Percentiles rank a stretch among this genome's conserved stretches.
Evolutionary conservation across 2,329 filamentous ascomycete genomes (phyloP).

Genomic region (Trichoderma sp.): DNA sequence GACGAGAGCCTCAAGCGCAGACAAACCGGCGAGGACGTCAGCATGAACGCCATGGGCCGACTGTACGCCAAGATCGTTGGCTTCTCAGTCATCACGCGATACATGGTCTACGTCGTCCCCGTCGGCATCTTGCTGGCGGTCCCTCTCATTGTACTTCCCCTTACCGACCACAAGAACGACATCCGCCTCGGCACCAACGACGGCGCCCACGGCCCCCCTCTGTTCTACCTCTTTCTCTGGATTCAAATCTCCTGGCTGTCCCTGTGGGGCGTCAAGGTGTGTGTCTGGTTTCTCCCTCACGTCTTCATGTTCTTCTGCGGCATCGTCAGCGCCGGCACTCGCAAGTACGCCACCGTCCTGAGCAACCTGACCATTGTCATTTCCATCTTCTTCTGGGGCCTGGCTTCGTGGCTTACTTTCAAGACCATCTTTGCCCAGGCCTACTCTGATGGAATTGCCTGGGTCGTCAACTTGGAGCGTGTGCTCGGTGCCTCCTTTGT

Average conservation of each 20-base stretch:
- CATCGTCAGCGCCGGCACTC: slow-evolving; percentile 69
- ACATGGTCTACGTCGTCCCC: slow-evolving; percentile 69
- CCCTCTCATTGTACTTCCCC: slow-evolving; percentile 61
- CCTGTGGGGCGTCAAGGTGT: slow-evolving; percentile 69
- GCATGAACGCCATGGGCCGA: slow-evolving; percentile 67
- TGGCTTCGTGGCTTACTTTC: slow-evolving; percentile 66
- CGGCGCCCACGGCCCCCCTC: slow-evolving; percentile 54
- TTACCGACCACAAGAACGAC: slow-evolving; percentile 47
- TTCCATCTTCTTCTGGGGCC: slow-evolving; percentile 70
- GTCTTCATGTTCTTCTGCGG: slow-evolving; percentile 71
- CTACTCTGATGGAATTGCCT: slow-evolving; percentile 46
- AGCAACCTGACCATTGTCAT: slow-evolving; percentile 67
- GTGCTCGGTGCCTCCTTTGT: slow-evolving; percentile 70
- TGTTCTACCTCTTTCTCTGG: slow-evolving; percentile 69
- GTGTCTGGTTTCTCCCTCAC: slow-evolving; percentile 62
- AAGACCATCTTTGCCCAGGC: slow-evolving; percentile 53
- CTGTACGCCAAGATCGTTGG: slow-evolving; percentile 67
- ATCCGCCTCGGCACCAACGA: slow-evolving; percentile 42
- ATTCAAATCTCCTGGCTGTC: slow-evolving; percentile 69
- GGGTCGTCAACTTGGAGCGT: slow-evolving; percentile 63
- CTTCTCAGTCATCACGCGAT: slow-evolving; percentile 67
- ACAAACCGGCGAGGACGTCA: slow-evolving; percentile 56
- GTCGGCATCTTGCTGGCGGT: slow-evolving; percentile 64
- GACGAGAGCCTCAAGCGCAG: slow-evolving; percentile 46
- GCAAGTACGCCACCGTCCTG: slow-evolving; percentile 71